phyloP scores from a whole-genome alignment of 2,329 filamentous ascomycete species.

The Orbilia javanica region DNA sequence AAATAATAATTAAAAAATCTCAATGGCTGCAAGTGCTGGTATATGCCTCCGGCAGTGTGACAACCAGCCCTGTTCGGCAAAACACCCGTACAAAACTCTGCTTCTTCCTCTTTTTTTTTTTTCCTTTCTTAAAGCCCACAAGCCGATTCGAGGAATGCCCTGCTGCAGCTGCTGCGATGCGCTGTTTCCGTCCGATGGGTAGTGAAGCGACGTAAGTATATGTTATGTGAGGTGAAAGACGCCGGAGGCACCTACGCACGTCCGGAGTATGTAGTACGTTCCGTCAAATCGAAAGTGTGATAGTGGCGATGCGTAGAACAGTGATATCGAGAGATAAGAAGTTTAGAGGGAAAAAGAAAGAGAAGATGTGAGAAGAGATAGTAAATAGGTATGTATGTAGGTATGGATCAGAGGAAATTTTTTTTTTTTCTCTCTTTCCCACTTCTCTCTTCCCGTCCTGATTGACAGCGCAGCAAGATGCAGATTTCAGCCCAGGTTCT shows the following conservation, averaged over 20 bases:
- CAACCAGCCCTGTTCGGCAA: conserved; percentile 48
- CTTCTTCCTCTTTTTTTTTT: conserved; percentile 28
- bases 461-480: conserved; percentile 58
- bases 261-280: conserved; percentile 20
- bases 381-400: conserved; percentile 12
- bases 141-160: conserved; percentile 37
- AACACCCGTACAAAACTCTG: conserved; percentile 34
- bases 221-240: conserved; percentile 19
- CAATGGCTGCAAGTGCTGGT: conserved; percentile 26
- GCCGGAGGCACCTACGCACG: conserved; percentile 13
- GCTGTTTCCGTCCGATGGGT: conserved; percentile 50
- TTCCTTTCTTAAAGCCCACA: conserved; percentile 30
- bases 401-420: conserved; percentile 46
- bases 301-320: conserved; percentile 4
- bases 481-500: conserved; percentile 56
- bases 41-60: conserved; percentile 45
- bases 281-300: conserved; percentile 5
- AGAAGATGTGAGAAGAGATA: background rate
- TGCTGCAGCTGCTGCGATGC: conserved; percentile 40
- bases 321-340: conserved; percentile 39
- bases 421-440: conserved; percentile 2
- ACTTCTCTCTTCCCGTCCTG: conserved; percentile 27
- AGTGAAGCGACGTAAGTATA: conserved; percentile 48
- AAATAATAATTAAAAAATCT: conserved; percentile 11
- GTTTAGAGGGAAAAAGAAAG: background rate